Evolutionary conservation across 805 yeast genomes (phyloP).

Genomic region (Wilhelminamyces savonicus): DNA sequence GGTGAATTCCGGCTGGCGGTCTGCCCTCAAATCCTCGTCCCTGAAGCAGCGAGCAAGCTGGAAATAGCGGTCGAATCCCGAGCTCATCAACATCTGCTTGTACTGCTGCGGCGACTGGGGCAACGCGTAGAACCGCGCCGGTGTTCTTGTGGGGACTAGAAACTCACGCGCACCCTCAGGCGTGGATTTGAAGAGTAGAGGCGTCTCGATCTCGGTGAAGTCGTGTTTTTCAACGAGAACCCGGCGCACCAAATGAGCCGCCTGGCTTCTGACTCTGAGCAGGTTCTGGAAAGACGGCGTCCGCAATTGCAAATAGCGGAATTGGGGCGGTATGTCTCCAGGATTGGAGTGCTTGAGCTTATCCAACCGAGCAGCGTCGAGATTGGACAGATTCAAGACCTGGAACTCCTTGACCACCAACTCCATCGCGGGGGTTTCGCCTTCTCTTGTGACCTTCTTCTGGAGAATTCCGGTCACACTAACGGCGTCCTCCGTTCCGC

Average conservation of each 20-base stretch:
- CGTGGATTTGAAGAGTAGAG: slow-evolving; percentile 86
- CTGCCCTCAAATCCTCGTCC: slow-evolving; percentile 91
- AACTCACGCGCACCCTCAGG: slow-evolving; percentile 98
- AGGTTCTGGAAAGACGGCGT: slow-evolving; percentile 50
- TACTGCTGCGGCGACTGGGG: slow-evolving; percentile 99
- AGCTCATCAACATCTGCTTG: slow-evolving; percentile 90
- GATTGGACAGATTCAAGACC: slow-evolving; percentile 56
- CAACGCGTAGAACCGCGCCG: slow-evolving; percentile 66
- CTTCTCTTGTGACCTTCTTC: slow-evolving; percentile 18
- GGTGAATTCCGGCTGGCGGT: slow-evolving; percentile 96
- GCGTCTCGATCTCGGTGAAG: slow-evolving; percentile 88
- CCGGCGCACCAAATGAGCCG: slow-evolving; percentile 42
- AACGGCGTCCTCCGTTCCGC: slow-evolving; percentile 67
- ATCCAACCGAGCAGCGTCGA: slow-evolving; percentile 64
- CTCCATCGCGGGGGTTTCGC: slow-evolving; percentile 37
- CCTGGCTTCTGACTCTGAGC: slow-evolving; percentile 49
- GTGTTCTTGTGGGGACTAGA: slow-evolving; percentile 79
- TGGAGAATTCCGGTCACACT: slow-evolving; percentile 54
- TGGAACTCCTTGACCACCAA: slow-evolving; percentile 46
- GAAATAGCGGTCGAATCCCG: slow-evolving; percentile 80
- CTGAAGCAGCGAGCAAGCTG: slow-evolving; percentile 93
- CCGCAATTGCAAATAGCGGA: slow-evolving; percentile 76
- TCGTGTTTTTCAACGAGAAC: slow-evolving; percentile 28
- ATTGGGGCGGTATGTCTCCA: slow-evolving; percentile 67
- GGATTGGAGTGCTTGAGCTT: slow-evolving; percentile 45